Percentiles rank a stretch among this genome's conserved stretches.
Conservation (phyloP, 2,329 filamentous ascomycete species). For the Pestalotiopsis sp. region DNA sequence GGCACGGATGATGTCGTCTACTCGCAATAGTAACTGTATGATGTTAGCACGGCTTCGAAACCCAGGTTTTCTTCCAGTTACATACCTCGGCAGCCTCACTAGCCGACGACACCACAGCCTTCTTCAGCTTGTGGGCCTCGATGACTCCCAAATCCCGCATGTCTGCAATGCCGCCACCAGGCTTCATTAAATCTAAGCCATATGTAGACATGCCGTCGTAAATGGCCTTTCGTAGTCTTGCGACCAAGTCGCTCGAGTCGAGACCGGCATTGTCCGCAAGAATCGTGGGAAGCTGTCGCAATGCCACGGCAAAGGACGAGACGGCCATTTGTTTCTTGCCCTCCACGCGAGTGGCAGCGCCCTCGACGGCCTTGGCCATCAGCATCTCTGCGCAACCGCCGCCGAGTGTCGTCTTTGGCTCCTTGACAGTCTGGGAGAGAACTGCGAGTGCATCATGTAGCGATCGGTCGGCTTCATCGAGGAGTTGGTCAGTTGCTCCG, state of each 20-base stretch:
- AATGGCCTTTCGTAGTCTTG: conserved; percentile 87
- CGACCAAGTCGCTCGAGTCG: conserved; percentile 92
- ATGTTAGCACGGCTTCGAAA: conserved; percentile 25
- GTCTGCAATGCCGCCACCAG: conserved; percentile 89
- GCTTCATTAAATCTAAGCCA: conserved; percentile 84
- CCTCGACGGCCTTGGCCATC: conserved; percentile 97
- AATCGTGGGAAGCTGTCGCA: conserved; percentile 93
- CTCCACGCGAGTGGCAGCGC: conserved; percentile 88
- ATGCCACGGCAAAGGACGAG: conserved; percentile 82
- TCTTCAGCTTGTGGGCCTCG: conserved; percentile 98
- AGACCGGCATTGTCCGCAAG: conserved; percentile 96
- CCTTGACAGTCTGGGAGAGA: conserved; percentile 92
- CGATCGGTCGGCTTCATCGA: conserved; percentile 95
- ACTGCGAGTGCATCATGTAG: conserved; percentile 96
- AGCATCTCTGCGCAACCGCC: conserved; percentile 98
- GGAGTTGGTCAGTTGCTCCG: conserved; percentile 92
- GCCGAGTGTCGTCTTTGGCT: conserved; percentile 90
- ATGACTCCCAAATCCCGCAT: conserved; percentile 96
- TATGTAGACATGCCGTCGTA: conserved; percentile 94
- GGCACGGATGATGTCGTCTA: conserved; percentile 96
- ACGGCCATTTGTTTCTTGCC: conserved; percentile 97
- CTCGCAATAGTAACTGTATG: conserved; percentile 79
- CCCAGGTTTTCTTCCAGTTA: conserved; percentile 11
- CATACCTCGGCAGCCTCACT: conserved; percentile 95
- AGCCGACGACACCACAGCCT: conserved; percentile 94